Evolutionary conservation across 169 alveolate genomes (phyloP).

Genomic region (Plasmodium coatneyi): DNA sequence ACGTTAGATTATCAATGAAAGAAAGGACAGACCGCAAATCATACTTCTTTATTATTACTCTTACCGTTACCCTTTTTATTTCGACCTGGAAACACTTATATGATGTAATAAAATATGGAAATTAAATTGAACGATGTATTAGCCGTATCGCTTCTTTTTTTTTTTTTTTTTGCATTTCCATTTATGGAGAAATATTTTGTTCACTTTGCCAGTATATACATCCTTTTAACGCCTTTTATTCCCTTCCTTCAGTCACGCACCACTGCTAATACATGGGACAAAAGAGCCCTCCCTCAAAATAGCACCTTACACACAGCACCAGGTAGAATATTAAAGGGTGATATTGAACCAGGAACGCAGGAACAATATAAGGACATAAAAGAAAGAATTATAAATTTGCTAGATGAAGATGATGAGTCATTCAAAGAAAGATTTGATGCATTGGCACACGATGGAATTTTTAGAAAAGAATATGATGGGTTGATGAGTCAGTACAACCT

Average conservation of each 20-base stretch:
- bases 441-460: not conserved
- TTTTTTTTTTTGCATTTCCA: not conserved
- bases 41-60: not conserved
- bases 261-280: not conserved
- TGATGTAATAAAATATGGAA: not conserved
- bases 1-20: not conserved
- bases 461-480: not conserved
- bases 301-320: not conserved
- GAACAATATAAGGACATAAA: not conserved
- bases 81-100: not conserved
- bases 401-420: slow-evolving; percentile 1
- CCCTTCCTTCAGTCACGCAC: not conserved
- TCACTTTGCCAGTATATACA: not conserved
- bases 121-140: not conserved
- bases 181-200: not conserved
- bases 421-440: slow-evolving; percentile 6
- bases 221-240: not conserved
- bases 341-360: not conserved
- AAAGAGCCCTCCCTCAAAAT: not conserved
- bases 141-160: not conserved
- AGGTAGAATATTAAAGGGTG: slow-evolving; percentile 6
- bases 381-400: slow-evolving; percentile 15
- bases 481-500: not conserved
- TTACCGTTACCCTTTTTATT: not conserved
- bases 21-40: not conserved